Percentiles rank a stretch among this genome's conserved stretches.
Evolutionary conservation across 495 filamentous ascomycete species (phyloP).

Genomic region (Daldinia caldariorum): DNA sequence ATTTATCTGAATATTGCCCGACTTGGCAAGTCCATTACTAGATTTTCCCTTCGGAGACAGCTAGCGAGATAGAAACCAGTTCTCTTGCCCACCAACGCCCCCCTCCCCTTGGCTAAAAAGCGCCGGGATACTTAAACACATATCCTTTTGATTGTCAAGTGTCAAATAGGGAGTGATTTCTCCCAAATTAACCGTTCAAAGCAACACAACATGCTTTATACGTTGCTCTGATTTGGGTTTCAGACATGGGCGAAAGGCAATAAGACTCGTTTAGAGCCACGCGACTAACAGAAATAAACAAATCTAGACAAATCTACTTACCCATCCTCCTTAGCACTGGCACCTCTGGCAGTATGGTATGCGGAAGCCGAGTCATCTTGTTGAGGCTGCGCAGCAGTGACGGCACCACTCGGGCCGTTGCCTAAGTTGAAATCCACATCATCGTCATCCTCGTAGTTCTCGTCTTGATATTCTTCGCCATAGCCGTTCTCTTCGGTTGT

Average conservation of each 20-base stretch:
- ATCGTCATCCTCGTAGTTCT: conserved; percentile 67
- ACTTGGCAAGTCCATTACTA: conserved; percentile 42
- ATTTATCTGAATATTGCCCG: conserved; percentile 44
- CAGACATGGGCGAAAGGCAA: conserved; percentile 17
- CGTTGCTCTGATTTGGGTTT: conserved; percentile 24
- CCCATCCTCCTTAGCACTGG: conserved; percentile 97
- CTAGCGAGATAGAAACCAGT: conserved; percentile 37
- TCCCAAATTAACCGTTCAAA: conserved; percentile 14
- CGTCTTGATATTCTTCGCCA: conserved; percentile 66
- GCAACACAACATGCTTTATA: conserved; percentile 20
- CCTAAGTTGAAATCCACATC: conserved; percentile 68
- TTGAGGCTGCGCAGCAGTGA: conserved; percentile 49
- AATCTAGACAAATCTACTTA: conserved; percentile 68
- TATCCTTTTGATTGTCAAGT: conserved; percentile 19
- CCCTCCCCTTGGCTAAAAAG: conserved; percentile 29
- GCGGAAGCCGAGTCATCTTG: conserved; percentile 45
- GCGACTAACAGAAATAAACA: conserved; percentile 36
- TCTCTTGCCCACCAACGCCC: conserved; percentile 34
- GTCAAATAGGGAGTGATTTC: conserved; percentile 8
- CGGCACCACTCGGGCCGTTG: conserved; percentile 53
- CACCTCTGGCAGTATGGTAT: conserved; percentile 55
- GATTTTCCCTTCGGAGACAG: conserved; percentile 36
- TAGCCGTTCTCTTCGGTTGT: conserved; percentile 58
- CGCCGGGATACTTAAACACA: conserved; percentile 37
- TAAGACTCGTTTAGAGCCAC: conserved; percentile 25